A percentile compares a stretch with the other conserved stretches of the same genome.
Conservation (phyloP, 1,284 basidiomycete genomes). For the Somion occarium region DNA sequence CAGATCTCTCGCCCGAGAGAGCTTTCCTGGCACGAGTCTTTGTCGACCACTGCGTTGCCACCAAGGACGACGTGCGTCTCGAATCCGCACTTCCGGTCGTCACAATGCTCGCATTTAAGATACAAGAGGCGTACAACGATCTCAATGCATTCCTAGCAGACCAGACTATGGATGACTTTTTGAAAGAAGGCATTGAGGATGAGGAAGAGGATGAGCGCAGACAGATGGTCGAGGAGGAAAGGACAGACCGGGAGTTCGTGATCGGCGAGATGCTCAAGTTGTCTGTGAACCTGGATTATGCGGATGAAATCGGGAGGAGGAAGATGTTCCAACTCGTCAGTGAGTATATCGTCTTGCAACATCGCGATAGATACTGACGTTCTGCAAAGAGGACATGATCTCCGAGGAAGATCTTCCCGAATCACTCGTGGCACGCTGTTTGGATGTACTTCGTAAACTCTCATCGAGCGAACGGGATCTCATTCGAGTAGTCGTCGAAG, state of each 20-base stretch:
- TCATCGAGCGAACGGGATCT: constrained; percentile 86
- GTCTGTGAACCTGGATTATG: constrained; percentile 84
- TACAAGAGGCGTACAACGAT: constrained; percentile 78
- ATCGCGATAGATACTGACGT: background rate
- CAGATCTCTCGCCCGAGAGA: constrained; percentile 71
- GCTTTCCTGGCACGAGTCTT: constrained; percentile 85
- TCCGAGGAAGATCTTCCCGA: constrained; percentile 79
- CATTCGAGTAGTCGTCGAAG: constrained; percentile 91
- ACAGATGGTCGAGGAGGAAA: constrained; percentile 47
- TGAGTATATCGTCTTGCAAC: constrained; percentile 34
- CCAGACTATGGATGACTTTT: constrained; percentile 35
- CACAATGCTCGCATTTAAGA: constrained; percentile 82
- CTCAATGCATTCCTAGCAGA: constrained; percentile 49
- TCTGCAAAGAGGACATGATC: constrained; percentile 73
- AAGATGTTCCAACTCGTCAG: constrained; percentile 89
- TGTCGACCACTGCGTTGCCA: constrained; percentile 71
- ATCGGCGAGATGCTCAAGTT: constrained; percentile 81
- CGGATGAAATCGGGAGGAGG: constrained; percentile 90
- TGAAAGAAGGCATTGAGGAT: constrained; percentile 30
- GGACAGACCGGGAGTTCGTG: constrained; percentile 68
- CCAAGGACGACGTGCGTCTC: constrained; percentile 62
- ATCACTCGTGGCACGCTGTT: constrained; percentile 71
- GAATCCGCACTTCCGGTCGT: constrained; percentile 85
- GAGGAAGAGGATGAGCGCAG: constrained; percentile 40
- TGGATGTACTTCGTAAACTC: constrained; percentile 86